Evolutionary conservation across 345 rosid genomes (phyloP).

Genomic region (Alliaria petiolata): DNA sequence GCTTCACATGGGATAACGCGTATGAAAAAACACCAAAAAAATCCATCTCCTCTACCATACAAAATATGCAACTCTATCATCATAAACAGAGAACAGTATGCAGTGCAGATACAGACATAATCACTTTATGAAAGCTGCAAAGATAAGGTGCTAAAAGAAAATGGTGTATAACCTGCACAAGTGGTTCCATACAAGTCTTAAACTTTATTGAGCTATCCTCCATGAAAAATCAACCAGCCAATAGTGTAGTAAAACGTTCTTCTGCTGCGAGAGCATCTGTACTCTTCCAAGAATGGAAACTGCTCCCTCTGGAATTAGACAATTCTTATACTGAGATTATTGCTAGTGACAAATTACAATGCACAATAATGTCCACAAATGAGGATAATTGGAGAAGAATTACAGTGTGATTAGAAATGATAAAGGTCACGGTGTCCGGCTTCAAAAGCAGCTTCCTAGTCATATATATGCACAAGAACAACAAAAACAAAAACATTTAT

Average conservation of each 20-base stretch:
- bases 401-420: slow-evolving; percentile 95
- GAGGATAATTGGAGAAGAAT: slow-evolving; percentile 21
- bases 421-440: slow-evolving; percentile 86
- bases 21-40: neutral
- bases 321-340: neutral
- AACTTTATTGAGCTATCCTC: slow-evolving; percentile 97
- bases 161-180: slow-evolving; percentile 51
- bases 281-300: slow-evolving; percentile 89
- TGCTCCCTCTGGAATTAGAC: slow-evolving; percentile 77
- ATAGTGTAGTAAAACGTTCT: slow-evolving; percentile 92
- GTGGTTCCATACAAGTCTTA: slow-evolving; percentile 95
- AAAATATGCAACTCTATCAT: slow-evolving; percentile 10
- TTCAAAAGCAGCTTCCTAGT: slow-evolving; percentile 95
- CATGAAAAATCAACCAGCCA: slow-evolving; percentile 96
- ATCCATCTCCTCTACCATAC: neutral
- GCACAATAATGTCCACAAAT: slow-evolving; percentile 12
- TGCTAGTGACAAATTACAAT: slow-evolving; percentile 9
- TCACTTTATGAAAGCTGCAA: neutral
- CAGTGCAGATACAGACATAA: slow-evolving; percentile 3
- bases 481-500: neutral
- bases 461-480: slow-evolving; percentile 69
- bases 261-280: slow-evolving; percentile 93
- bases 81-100: neutral
- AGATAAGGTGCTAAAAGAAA: slow-evolving; percentile 6
- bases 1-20: neutral